Conservation (phyloP, 352 stramenopile genomes). For the Phytopythium litorale region DNA sequence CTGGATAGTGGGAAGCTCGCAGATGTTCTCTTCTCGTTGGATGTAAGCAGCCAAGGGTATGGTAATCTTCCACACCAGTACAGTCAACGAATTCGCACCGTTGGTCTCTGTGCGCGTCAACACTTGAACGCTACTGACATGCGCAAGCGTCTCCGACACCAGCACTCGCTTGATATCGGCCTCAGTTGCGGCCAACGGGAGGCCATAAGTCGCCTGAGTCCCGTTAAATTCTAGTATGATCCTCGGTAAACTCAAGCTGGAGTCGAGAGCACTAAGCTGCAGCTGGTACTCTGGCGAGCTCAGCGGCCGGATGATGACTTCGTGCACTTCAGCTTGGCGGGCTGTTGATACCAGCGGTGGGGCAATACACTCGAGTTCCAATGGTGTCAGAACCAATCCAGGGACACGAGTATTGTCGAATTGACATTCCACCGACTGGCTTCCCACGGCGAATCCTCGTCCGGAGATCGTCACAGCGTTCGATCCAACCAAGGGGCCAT, state of each 20-base stretch:
- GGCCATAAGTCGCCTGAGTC: background rate
- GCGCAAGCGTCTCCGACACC: background rate
- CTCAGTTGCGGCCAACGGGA: background rate
- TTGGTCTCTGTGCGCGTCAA: background rate
- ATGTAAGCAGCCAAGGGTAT: conserved; percentile 6
- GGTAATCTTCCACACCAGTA: conserved; percentile 12
- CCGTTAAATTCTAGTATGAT: conserved; percentile 1
- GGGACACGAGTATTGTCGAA: conserved; percentile 20
- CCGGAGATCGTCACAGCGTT: conserved; percentile 20
- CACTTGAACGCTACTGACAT: conserved; percentile 1
- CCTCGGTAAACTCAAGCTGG: background rate
- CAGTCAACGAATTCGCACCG: conserved; percentile 1
- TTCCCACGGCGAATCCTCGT: conserved; percentile 15
- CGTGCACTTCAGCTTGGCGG: background rate
- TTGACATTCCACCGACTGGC: conserved; percentile 18
- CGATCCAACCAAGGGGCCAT: conserved; percentile 5
- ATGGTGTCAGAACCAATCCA: background rate
- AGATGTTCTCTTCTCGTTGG: background rate
- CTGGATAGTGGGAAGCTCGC: conserved; percentile 11
- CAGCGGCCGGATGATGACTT: background rate
- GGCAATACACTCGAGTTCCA: background rate
- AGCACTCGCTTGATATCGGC: background rate
- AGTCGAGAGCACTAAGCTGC: background rate
- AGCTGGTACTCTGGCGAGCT: background rate
- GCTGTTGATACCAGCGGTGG: background rate